These are phyloP conservation scores for Ascomycota sp. DNA, from an alignment of 2,329 filamentous ascomycete genomes.

Conservation along the genomic window DNA sequence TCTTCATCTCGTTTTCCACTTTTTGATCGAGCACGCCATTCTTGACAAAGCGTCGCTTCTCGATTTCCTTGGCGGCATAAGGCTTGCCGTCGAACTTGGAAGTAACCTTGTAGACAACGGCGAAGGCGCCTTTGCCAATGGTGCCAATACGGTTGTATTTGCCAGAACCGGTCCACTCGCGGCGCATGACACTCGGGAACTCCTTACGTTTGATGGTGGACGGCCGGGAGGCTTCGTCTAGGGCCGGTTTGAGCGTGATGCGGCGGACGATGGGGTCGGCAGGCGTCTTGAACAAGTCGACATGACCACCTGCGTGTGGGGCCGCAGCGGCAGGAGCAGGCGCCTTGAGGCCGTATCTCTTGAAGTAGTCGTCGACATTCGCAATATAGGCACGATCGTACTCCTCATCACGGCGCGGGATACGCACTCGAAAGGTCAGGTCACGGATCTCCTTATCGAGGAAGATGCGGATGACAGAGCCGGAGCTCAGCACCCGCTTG, in stretches of 20 bases:
- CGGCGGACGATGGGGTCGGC: conserved; percentile 3
- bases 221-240: conserved; percentile 1
- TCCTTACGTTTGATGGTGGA: conserved; percentile 8
- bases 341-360: conserved; percentile 13
- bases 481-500: conserved; percentile 46
- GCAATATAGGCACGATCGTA: conserved; percentile 43
- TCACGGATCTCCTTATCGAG: conserved; percentile 32
- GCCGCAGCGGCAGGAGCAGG: conserved; percentile 26
- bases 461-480: conserved; percentile 52
- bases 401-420: conserved; percentile 52
- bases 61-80: conserved; percentile 84
- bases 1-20: conserved; percentile 91
- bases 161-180: conserved; percentile 63
- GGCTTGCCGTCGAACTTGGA: conserved; percentile 65
- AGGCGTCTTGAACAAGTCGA: conserved; percentile 14
- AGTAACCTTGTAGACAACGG: conserved; percentile 78
- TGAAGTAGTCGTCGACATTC: conserved; percentile 51
- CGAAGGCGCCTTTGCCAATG: conserved; percentile 88
- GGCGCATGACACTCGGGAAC: conserved; percentile 15
- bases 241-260: conserved; percentile 1
- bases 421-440: conserved; percentile 66
- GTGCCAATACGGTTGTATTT: conserved; percentile 67
- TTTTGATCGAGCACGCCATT: conserved; percentile 78
- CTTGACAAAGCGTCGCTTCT: conserved; percentile 84
- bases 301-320: conserved; percentile 15